Conservation (phyloP, 2,329 filamentous ascomycete species). For the Pseudocercospora ulei region DNA sequence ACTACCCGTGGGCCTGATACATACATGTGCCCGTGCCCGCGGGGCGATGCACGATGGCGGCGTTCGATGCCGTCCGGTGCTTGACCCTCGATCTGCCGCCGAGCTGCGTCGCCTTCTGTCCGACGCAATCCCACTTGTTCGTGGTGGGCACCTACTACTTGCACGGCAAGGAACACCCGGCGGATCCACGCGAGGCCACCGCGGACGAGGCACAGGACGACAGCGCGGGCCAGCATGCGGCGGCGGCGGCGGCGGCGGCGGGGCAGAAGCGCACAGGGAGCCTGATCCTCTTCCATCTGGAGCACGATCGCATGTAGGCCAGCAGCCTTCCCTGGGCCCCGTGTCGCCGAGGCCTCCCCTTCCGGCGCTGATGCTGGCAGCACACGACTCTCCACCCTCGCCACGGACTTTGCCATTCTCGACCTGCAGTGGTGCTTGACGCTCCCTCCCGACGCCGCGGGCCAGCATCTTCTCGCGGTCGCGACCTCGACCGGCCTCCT, state of each 20-base stretch:
- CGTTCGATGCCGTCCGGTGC: conserved; percentile 41
- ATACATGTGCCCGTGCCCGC: not conserved
- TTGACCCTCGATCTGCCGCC: conserved; percentile 57
- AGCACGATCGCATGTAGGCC: conserved; percentile 48
- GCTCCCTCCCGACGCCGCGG: conserved; percentile 35
- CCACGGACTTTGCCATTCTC: conserved; percentile 44
- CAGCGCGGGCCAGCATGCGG: not conserved
- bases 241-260: not conserved
- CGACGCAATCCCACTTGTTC: conserved; percentile 53
- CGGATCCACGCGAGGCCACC: conserved; percentile 7
- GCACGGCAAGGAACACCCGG: conserved; percentile 38
- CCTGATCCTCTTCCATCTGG: conserved; percentile 55
- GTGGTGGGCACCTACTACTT: conserved; percentile 80
- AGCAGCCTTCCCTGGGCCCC: conserved; percentile 3
- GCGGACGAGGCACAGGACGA: not conserved
- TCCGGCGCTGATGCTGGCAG: conserved; percentile 28
- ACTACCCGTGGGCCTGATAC: conserved; percentile 2
- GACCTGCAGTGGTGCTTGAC: conserved; percentile 80
- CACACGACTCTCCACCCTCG: conserved; percentile 17
- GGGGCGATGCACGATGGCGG: conserved; percentile 19
- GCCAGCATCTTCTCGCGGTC: conserved; percentile 52
- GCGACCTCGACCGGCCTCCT: conserved; percentile 69
- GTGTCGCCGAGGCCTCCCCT: not conserved
- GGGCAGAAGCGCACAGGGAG: conserved; percentile 54
- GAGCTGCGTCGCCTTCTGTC: conserved; percentile 68